These are phyloP conservation scores for Epichloe brachyelytri DNA, from an alignment of 2,329 filamentous ascomycete species.

Conservation along the genomic window DNA sequence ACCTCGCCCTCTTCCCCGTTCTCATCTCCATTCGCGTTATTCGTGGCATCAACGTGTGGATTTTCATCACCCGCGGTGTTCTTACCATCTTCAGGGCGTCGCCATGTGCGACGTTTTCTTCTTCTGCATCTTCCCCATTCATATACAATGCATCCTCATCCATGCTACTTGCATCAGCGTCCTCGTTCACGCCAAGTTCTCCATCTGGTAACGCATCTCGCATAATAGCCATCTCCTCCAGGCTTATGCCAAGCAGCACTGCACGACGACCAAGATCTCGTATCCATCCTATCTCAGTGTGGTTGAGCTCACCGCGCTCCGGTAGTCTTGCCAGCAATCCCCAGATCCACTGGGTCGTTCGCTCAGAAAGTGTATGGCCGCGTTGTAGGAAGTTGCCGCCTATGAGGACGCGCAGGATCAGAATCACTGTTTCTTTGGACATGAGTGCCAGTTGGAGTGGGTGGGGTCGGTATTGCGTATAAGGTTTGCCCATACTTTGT, in stretches of 20 bases:
- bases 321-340: constrained; percentile 63
- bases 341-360: constrained; percentile 77
- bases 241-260: constrained; percentile 42
- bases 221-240: constrained; percentile 39
- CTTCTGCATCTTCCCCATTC: constrained; percentile 12
- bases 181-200: constrained; percentile 29
- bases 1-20: constrained; percentile 8
- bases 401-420: constrained; percentile 54
- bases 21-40: background rate
- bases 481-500: constrained; percentile 37
- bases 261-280: constrained; percentile 71
- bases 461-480: constrained; percentile 41
- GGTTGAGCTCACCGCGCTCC: constrained; percentile 60
- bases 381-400: constrained; percentile 49
- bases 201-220: constrained; percentile 28
- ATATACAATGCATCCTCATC: constrained; percentile 23
- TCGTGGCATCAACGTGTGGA: background rate
- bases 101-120: background rate
- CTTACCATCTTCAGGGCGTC: background rate
- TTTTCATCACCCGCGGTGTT: constrained; percentile 6
- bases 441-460: constrained; percentile 50
- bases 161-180: constrained; percentile 32
- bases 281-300: constrained; percentile 62
- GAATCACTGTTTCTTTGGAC: constrained; percentile 52
- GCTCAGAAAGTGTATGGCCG: constrained; percentile 45